phyloP scores from a whole-genome alignment of 2,329 filamentous ascomycete species.

The Pyrenochaeta sp. region DNA sequence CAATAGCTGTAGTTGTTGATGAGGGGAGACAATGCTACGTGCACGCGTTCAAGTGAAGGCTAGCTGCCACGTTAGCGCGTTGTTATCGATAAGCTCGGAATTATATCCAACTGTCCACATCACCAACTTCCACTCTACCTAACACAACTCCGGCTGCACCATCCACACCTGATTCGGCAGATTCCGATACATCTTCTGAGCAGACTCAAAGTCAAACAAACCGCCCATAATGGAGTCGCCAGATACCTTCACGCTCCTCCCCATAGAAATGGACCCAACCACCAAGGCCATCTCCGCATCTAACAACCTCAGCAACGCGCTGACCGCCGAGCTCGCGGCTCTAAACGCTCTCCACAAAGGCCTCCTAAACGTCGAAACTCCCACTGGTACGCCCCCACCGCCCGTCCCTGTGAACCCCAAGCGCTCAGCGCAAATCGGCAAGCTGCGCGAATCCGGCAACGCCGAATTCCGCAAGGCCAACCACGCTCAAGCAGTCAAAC shows the following conservation, averaged over 20 bases:
- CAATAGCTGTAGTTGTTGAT: not conserved
- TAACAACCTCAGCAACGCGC: conserved; percentile 49
- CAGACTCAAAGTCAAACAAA: not conserved
- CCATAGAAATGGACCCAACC: conserved; percentile 80
- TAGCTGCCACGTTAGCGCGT: conserved; percentile 18
- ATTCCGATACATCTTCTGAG: not conserved
- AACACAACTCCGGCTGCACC: not conserved
- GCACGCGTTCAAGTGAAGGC: not conserved
- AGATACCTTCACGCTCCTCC: conserved; percentile 82
- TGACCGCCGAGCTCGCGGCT: conserved; percentile 64
- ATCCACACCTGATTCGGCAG: not conserved
- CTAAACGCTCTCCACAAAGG: conserved; percentile 82
- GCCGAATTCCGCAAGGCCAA: conserved; percentile 79
- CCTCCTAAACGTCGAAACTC: conserved; percentile 71
- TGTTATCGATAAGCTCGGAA: conserved; percentile 31
- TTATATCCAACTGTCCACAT: conserved; percentile 37
- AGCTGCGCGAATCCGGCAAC: conserved; percentile 90
- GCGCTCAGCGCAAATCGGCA: conserved; percentile 84
- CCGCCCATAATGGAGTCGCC: conserved; percentile 42
- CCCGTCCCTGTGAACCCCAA: conserved; percentile 94
- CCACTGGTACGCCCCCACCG: conserved; percentile 76
- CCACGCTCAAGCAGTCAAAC: conserved; percentile 76
- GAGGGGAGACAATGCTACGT: not conserved
- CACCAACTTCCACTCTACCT: conserved; percentile 5
- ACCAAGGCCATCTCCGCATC: conserved; percentile 74